Evolutionary conservation across 495 filamentous ascomycete genomes (phyloP).

Genomic region (Echria macrotheca): DNA sequence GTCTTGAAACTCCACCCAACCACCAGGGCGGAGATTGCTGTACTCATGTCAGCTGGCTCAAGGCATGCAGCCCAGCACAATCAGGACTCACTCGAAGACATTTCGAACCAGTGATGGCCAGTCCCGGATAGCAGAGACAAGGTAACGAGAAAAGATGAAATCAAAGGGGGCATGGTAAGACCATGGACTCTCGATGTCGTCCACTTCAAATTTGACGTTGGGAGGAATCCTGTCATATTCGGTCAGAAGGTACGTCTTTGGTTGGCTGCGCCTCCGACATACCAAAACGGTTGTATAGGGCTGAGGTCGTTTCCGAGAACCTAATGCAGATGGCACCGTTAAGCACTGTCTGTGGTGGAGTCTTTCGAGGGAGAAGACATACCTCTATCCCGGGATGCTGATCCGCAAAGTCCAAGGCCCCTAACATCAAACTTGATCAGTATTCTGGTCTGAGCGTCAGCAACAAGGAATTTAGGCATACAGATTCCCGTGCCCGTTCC

Average conservation of each 20-base stretch:
- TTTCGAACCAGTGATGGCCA: conserved; percentile 50
- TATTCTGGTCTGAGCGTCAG: background rate
- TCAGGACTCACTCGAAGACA: conserved; percentile 30
- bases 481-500: conserved; percentile 39
- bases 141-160: conserved; percentile 56
- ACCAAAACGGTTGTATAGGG: conserved; percentile 48
- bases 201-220: conserved; percentile 60
- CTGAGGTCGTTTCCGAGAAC: conserved; percentile 46
- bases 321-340: conserved; percentile 7
- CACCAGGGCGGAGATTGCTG: conserved; percentile 52
- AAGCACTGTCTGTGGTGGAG: background rate
- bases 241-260: too few relatives aligned
- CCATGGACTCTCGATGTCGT: conserved; percentile 57
- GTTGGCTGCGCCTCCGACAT: too few relatives aligned
- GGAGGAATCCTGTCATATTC: conserved; percentile 57
- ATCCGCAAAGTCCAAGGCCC: conserved; percentile 16
- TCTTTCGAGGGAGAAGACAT: background rate
- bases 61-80: background rate
- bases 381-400: conserved; percentile 4
- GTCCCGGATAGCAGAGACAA: conserved; percentile 53
- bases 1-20: conserved; percentile 57
- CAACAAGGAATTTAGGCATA: too few relatives aligned
- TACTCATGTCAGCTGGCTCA: background rate
- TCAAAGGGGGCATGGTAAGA: conserved; percentile 45
- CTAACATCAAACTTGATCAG: background rate